Percentiles rank a stretch among this genome's conserved stretches.
Conservation (phyloP, 805 yeast species). For the Candida ulmi region DNA sequence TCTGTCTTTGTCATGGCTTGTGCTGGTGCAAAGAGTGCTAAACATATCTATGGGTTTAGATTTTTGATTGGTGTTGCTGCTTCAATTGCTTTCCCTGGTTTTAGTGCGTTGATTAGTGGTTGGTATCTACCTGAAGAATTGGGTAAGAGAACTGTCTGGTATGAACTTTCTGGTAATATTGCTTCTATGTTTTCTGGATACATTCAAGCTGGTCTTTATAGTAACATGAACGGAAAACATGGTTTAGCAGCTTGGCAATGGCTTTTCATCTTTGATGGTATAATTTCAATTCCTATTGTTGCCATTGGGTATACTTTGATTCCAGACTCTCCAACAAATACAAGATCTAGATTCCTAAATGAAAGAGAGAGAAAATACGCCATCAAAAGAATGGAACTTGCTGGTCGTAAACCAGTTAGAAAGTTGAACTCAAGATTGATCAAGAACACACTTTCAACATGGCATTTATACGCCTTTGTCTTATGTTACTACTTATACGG, state of each 20-base stretch:
- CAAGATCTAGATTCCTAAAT: conserved; percentile 9
- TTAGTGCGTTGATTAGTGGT: conserved; percentile 24
- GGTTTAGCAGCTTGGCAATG: conserved; percentile 43
- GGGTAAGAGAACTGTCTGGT: conserved; percentile 38
- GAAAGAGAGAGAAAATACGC: conserved; percentile 7
- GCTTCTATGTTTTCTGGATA: conserved; percentile 46
- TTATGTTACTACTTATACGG: conserved; percentile 10
- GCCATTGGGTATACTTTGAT: conserved; percentile 33
- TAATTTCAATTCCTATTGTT: conserved; percentile 30
- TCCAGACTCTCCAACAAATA: conserved; percentile 33
- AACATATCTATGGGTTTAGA: conserved; percentile 39
- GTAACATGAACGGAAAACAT: conserved; percentile 30
- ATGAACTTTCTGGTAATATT: conserved; percentile 38
- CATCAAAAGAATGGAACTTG: conserved; percentile 8
- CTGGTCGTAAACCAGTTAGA: conserved; percentile 9
- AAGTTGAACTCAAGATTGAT: conserved; percentile 2
- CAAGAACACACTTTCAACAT: conserved; percentile 7
- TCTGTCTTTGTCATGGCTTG: conserved; percentile 51
- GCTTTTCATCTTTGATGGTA: conserved; percentile 34
- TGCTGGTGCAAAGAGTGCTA: conserved; percentile 29
- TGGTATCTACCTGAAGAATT: conserved; percentile 41
- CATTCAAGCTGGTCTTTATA: conserved; percentile 41
- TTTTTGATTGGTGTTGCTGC: conserved; percentile 45
- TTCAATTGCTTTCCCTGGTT: conserved; percentile 40
- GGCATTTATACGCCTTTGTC: conserved; percentile 11